Conservation (phyloP, 2,329 filamentous ascomycete genomes). For the Gaeumannomyces tritici region DNA sequence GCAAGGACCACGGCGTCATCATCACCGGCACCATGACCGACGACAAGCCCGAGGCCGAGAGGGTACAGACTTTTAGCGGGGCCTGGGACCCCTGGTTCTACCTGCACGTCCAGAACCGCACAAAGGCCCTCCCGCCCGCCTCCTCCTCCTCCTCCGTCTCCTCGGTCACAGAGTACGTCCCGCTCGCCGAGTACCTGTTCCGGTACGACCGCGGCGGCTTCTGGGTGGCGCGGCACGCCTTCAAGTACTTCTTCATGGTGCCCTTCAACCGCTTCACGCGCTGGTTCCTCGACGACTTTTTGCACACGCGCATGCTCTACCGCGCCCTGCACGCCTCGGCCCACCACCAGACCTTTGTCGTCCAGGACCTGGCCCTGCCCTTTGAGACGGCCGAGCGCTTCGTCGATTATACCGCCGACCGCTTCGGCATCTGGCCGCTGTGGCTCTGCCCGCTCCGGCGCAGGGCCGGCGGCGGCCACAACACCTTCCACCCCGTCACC, state of each 20-base stretch:
- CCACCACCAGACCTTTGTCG: constrained; percentile 53
- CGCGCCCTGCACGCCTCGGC: constrained; percentile 60
- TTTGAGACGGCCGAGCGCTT: constrained; percentile 42
- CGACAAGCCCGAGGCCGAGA: constrained; percentile 26
- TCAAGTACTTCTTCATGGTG: constrained; percentile 54
- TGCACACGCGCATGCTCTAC: constrained; percentile 68
- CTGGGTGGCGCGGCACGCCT: constrained; percentile 60
- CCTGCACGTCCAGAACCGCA: constrained; percentile 51
- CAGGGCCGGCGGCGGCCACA: constrained; percentile 21
- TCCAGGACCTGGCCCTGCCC: constrained; percentile 57
- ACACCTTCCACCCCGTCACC: constrained; percentile 45
- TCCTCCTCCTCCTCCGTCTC: constrained; percentile 6
- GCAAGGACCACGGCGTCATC: constrained; percentile 52
- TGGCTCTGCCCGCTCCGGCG: constrained; percentile 49
- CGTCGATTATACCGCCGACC: constrained; percentile 41
- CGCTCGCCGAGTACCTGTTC: constrained; percentile 65
- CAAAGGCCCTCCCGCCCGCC: constrained; percentile 17
- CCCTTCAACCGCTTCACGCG: constrained; percentile 58
- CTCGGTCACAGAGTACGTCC: constrained; percentile 44
- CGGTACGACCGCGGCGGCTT: constrained; percentile 68
- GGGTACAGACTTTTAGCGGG: constrained; percentile 43
- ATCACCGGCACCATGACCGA: constrained; percentile 55
- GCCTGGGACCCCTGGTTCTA: constrained; percentile 69
- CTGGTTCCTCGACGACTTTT: constrained; percentile 62
- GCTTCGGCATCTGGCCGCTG: constrained; percentile 47